Conservation (phyloP, 2,329 filamentous ascomycete species). For the Talaromyces sp. region DNA sequence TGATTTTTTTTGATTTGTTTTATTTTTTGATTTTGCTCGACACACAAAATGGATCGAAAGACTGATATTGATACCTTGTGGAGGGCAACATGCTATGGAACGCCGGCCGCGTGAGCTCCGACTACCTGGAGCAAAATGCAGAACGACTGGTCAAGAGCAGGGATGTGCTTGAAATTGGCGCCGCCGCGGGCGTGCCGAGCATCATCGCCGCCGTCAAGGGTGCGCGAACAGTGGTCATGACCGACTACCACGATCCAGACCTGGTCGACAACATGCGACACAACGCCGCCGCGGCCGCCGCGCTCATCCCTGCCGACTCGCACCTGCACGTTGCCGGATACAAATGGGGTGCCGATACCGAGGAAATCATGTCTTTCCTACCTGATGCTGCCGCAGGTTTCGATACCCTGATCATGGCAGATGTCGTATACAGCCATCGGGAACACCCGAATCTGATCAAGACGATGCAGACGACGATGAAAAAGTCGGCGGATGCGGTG, state of each 20-base stretch:
- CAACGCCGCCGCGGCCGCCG: conserved; percentile 62
- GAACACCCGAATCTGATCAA: conserved; percentile 75
- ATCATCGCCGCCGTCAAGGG: conserved; percentile 70
- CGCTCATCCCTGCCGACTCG: conserved; percentile 34
- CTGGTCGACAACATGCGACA: conserved; percentile 73
- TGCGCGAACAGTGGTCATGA: conserved; percentile 66
- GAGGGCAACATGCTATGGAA: conserved; percentile 88
- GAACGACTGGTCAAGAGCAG: conserved; percentile 55
- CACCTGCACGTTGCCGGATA: conserved; percentile 63
- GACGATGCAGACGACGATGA: conserved; percentile 65
- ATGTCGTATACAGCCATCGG: conserved; percentile 85
- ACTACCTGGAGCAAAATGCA: conserved; percentile 70
- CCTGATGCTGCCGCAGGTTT: conserved; percentile 45
- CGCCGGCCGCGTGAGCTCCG: conserved; percentile 70
- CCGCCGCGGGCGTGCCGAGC: conserved; percentile 78
- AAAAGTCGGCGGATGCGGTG: conserved; percentile 48
- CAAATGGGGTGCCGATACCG: conserved; percentile 70
- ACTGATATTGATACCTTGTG: conserved; percentile 18
- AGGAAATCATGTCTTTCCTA: conserved; percentile 55
- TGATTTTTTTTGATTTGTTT: background rate
- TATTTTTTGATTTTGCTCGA: background rate
- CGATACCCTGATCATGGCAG: conserved; percentile 79
- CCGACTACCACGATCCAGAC: conserved; percentile 82
- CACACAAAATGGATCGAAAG: background rate
- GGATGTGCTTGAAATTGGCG: conserved; percentile 82